Base-by-base conservation (phyloP, 1,284 basidiomycete genomes). In the Malassezia caprae region DNA sequence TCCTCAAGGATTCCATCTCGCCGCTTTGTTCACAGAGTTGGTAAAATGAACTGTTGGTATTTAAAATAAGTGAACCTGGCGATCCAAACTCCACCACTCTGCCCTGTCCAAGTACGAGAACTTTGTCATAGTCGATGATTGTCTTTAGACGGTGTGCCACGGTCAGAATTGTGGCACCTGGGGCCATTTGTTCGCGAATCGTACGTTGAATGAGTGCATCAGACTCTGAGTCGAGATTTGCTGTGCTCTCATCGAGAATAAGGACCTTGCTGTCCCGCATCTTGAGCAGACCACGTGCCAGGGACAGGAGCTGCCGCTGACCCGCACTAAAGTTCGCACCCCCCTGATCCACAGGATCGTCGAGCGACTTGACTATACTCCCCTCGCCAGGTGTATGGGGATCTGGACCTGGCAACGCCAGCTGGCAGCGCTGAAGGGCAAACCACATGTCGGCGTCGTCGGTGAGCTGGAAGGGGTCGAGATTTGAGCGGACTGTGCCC, bases 71-170 rank as follows among this genome's bases (percentile, higher is more conserved):
- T 23, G 78, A 78, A n/a, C 75, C 75, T 0, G 87, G 87, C 44
- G 78, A 78, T 64, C 87, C 88, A 65, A 84, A 90, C 69, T 93
- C 89, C 2, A 83, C 79, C 50, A 94, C 88, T 2, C 80, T 80
- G 7, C 80, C 80, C 6, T 76, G 76, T 77, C 79, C 44, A 10
- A 82, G 72, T 3, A 81, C 79, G 4, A 80, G 65, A 30, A 83
- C 81, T 64, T 77, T 77, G 73, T 79, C 78, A 49, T 78, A 79
- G 63, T 80, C 79, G 62, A 78, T 77, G 54, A 85, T 82, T 2
- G 83, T 84, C 45, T 82, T 80, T 46, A 85, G 77, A 28, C 83
- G 76, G 73, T 85, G 84, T 1, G 84, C 83, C 54, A 84, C 83
- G 11, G 78, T 79, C 23, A 77, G 64, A 27, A 77, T 76, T 0